These are phyloP conservation scores for Arachis monticola DNA, from an alignment of 331 rosid genomes.

Conservation along the genomic window DNA sequence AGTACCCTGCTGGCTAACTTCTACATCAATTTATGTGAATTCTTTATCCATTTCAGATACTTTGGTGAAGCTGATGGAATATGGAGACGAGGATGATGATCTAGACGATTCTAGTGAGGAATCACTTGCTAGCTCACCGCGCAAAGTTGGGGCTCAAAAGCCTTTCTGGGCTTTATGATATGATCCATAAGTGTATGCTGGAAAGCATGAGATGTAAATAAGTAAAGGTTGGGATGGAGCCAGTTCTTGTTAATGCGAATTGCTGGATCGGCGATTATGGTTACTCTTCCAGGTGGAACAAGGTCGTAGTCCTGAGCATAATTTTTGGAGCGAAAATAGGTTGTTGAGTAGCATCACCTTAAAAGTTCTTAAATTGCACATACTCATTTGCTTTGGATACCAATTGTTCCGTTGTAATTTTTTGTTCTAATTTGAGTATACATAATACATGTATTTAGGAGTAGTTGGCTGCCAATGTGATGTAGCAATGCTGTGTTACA, in stretches of 20 bases:
- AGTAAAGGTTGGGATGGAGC: constrained; percentile 8
- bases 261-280: constrained; percentile 31
- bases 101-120: constrained; percentile 59
- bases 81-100: constrained; percentile 95
- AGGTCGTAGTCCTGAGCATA: constrained; percentile 19
- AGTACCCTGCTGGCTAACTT: constrained; percentile 16
- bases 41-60: constrained; percentile 65
- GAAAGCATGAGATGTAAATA: constrained; percentile 42
- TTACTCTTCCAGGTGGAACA: background rate
- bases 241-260: constrained; percentile 26
- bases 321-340: constrained; percentile 31
- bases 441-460: constrained; percentile 20
- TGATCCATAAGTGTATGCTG: constrained; percentile 43
- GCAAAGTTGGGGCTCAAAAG: constrained; percentile 54
- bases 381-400: constrained; percentile 24
- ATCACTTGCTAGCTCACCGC: constrained; percentile 39
- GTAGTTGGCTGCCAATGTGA: constrained; percentile 21
- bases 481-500: constrained; percentile 19
- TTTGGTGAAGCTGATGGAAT: constrained; percentile 88
- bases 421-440: constrained; percentile 24
- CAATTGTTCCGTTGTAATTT: constrained; percentile 33
- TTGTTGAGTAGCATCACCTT: constrained; percentile 32
- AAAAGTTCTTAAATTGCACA: constrained; percentile 16
- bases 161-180: constrained; percentile 93
- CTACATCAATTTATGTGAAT: constrained; percentile 10